A percentile compares a stretch with the other conserved stretches of the same genome.
Evolutionary conservation across 176 grass and related monocot genomes (phyloP).

Genomic region (Musa schizocarpa): DNA sequence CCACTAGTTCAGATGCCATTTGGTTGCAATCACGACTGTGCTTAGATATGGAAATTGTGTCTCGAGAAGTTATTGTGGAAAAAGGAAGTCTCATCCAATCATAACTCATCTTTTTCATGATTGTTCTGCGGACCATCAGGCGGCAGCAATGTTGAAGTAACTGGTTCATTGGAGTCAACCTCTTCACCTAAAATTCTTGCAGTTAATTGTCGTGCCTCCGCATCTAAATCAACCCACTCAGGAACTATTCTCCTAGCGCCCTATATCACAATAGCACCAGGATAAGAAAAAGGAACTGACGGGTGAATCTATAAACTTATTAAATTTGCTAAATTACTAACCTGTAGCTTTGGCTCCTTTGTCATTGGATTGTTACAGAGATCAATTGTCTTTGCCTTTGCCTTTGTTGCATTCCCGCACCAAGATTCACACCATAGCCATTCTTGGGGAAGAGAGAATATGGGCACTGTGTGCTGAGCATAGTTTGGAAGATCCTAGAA

Average conservation of each 20-base stretch:
- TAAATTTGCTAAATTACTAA: constrained; percentile 20
- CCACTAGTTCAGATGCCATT: too few species aligned
- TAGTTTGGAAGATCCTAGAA: constrained; percentile 96
- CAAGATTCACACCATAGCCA: constrained; percentile 99
- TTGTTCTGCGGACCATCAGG: neutral
- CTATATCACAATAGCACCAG: constrained; percentile 18
- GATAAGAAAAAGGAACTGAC: neutral
- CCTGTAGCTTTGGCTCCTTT: constrained; percentile 97
- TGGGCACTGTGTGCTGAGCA: constrained; percentile 91
- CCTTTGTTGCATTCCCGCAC: constrained; percentile 92
- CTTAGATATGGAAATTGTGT: too few species aligned
- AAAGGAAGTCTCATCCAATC: too few species aligned
- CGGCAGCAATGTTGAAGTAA: neutral
- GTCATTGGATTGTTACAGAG: constrained; percentile 99
- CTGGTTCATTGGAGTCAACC: neutral
- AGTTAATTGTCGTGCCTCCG: constrained; percentile 55
- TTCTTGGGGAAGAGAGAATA: constrained; percentile 99
- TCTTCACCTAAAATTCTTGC: constrained; percentile 49
- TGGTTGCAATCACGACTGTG: too few species aligned
- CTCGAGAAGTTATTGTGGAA: too few species aligned
- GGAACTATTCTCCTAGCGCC: constrained; percentile 89
- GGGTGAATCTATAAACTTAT: neutral
- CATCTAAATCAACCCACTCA: constrained; percentile 81
- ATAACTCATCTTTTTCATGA: too few species aligned
- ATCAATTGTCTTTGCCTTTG: constrained; percentile 93